These are phyloP conservation scores for Hypoxylon subgilvum DNA, from an alignment of 495 filamentous ascomycete species.

Conservation along the genomic window DNA sequence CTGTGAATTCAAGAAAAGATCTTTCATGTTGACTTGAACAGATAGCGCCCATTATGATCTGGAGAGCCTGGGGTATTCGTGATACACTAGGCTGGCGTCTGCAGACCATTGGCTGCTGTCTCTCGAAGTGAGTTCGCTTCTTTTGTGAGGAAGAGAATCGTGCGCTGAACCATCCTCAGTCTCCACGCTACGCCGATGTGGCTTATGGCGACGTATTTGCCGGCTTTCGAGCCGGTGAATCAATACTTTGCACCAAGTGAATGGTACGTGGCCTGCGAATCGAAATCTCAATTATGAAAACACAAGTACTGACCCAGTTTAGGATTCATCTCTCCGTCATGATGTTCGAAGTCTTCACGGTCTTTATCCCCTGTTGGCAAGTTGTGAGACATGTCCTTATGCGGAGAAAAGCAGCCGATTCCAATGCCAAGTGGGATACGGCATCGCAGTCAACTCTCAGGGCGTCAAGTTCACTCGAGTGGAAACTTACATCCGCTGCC, in stretches of 20 bases:
- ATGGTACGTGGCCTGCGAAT: constrained; percentile 53
- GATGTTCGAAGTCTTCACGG: constrained; percentile 59
- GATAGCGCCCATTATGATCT: constrained; percentile 50
- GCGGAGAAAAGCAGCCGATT: constrained; percentile 37
- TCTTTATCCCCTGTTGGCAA: constrained; percentile 61
- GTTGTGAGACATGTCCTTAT: constrained; percentile 52
- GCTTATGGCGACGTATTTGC: constrained; percentile 66
- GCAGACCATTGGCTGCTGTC: constrained; percentile 66
- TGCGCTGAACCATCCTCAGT: constrained; percentile 40
- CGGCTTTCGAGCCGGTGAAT: constrained; percentile 61
- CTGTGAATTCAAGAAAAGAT: constrained; percentile 51
- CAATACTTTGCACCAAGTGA: constrained; percentile 59
- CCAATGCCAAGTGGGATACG: constrained; percentile 29
- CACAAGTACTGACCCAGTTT: neutral
- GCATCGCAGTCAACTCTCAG: constrained; percentile 23
- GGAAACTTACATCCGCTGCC: constrained; percentile 31
- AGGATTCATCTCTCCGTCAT: constrained; percentile 63
- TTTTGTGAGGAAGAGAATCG: neutral
- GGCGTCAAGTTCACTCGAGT: constrained; percentile 35
- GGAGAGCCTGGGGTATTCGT: constrained; percentile 55
- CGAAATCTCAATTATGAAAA: neutral
- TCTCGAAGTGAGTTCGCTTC: constrained; percentile 54
- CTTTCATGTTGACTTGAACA: constrained; percentile 22
- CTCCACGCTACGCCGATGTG: constrained; percentile 71
- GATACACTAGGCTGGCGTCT: constrained; percentile 73